Percentiles rank a stretch among this genome's conserved stretches.
Evolutionary conservation across 371 early-diverging fungal genomes (phyloP).

Genomic region (Massospora cicadina): DNA sequence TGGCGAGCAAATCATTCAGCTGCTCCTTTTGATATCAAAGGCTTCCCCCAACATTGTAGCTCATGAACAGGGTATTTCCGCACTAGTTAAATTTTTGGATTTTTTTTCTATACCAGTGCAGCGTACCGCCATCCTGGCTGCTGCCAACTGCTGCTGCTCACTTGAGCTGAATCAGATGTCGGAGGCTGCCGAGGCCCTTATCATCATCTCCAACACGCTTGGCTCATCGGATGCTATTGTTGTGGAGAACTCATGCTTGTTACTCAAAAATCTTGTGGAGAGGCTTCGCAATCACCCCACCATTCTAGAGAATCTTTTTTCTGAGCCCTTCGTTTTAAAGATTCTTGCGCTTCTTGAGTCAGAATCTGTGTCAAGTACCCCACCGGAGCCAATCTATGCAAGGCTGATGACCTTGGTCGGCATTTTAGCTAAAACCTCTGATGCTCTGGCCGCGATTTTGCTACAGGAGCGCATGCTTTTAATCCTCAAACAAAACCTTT

Average conservation of each 20-base stretch:
- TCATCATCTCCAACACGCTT: neutral
- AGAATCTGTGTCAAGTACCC: neutral
- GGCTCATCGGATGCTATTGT: neutral
- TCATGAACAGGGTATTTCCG: constrained; percentile 55
- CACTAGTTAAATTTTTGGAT: constrained; percentile 70
- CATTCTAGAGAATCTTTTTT: neutral
- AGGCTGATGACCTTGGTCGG: neutral
- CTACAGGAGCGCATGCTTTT: neutral
- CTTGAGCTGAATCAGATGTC: constrained; percentile 16
- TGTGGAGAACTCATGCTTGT: neutral
- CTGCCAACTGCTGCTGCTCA: constrained; percentile 54
- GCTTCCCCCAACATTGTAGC: constrained; percentile 57
- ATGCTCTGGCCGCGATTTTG: neutral
- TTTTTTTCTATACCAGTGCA: constrained; percentile 79
- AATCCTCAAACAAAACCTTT: neutral
- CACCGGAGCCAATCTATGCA: neutral
- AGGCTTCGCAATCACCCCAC: neutral
- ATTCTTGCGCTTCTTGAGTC: neutral
- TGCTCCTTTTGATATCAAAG: constrained; percentile 49
- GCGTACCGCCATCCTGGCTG: constrained; percentile 60
- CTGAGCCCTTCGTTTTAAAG: neutral
- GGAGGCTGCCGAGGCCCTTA: neutral
- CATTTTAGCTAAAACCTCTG: neutral
- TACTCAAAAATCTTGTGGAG: neutral
- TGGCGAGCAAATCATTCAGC: constrained; percentile 70